These are phyloP conservation scores for Fusarium irregulare DNA, from an alignment of 2,329 filamentous ascomycete species.

Conservation along the genomic window DNA sequence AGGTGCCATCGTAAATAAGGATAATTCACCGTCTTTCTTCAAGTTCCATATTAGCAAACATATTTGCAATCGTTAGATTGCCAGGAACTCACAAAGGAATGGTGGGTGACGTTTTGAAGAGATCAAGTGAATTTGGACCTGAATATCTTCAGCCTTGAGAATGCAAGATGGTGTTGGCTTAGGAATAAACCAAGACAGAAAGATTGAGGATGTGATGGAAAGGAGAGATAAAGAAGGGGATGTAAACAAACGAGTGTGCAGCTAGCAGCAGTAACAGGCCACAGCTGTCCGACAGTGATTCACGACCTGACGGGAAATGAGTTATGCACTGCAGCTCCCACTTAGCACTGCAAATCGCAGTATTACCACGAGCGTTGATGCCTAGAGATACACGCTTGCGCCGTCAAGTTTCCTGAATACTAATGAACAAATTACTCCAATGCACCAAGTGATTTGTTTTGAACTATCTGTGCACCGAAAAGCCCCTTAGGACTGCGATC, in stretches of 20 bases:
- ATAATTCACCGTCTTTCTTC: too few species aligned
- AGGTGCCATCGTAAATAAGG: too few species aligned
- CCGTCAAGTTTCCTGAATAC: background rate
- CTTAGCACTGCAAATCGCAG: background rate
- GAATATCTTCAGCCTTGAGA: too few species aligned
- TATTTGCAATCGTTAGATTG: background rate
- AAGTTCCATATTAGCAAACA: background rate
- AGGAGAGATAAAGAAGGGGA: background rate
- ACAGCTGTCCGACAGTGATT: background rate
- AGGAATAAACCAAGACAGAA: too few species aligned
- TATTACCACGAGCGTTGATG: background rate
- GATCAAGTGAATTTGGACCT: too few species aligned
- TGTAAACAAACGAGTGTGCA: background rate
- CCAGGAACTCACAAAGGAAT: too few species aligned
- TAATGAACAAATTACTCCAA: background rate
- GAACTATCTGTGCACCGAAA: rapidly evolving
- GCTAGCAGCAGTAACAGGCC: background rate
- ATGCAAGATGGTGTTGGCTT: rapidly evolving
- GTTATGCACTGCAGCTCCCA: background rate
- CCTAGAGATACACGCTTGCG: background rate
- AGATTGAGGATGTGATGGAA: background rate
- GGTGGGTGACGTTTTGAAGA: too few species aligned
- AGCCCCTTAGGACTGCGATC: background rate
- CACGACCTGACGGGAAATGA: background rate
- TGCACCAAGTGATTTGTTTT: background rate